These are phyloP conservation scores for Tylopilus vinaceipallidus DNA, from an alignment of 768 basidiomycete species.

Conservation along the genomic window DNA sequence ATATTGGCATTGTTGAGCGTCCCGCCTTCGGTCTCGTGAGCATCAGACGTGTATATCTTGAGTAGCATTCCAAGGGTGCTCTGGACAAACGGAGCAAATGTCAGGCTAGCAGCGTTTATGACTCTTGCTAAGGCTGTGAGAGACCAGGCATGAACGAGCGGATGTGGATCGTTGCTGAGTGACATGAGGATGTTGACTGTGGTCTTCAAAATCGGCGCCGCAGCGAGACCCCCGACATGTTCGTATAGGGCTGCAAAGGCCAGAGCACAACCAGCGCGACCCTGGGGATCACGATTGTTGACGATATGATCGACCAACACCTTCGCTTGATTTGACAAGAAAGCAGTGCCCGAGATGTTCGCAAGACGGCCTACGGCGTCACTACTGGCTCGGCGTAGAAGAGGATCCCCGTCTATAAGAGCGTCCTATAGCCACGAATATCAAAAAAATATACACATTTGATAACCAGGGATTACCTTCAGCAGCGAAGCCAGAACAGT, in stretches of 20 bases:
- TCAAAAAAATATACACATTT: conserved; percentile 11
- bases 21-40: conserved; percentile 93
- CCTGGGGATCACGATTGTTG: conserved; percentile 88
- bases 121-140: conserved; percentile 82
- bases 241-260: conserved; percentile 91
- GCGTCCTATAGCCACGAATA: conserved; percentile 51
- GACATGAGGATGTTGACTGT: conserved; percentile 95
- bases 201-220: conserved; percentile 91
- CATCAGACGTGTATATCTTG: conserved; percentile 85
- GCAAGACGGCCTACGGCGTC: conserved; percentile 88
- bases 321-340: conserved; percentile 85
- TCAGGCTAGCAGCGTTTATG: conserved; percentile 87
- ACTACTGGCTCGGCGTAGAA: conserved; percentile 75
- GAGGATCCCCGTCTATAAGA: conserved; percentile 75
- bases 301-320: conserved; percentile 91
- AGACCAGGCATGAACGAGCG: conserved; percentile 93
- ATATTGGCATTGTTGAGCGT: conserved; percentile 78
- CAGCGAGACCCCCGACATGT: conserved; percentile 91
- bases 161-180: conserved; percentile 93
- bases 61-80: conserved; percentile 87
- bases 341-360: conserved; percentile 76
- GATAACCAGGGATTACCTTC: conserved; percentile 52
- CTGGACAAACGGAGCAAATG: conserved; percentile 86
- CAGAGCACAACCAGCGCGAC: conserved; percentile 89
- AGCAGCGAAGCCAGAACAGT: conserved; percentile 64